A percentile compares a stretch with the other conserved stretches of the same genome.
Conservation (phyloP, 2,329 filamentous ascomycete genomes). For the Hymenoscyphus fraxineus region DNA sequence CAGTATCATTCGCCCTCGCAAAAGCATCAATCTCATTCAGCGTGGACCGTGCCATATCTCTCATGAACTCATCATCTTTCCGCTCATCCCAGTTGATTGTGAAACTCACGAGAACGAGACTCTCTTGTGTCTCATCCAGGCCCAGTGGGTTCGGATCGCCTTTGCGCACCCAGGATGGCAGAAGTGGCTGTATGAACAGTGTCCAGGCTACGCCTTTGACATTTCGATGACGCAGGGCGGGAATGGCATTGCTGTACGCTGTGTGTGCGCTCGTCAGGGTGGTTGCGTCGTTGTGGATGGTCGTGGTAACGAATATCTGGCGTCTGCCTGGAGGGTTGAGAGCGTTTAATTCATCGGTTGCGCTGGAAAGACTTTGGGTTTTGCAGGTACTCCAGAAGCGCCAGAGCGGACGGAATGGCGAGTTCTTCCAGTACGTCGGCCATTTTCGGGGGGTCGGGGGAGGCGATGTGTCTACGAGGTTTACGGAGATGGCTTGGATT, state of each 20-base stretch:
- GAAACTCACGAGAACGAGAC: constrained; percentile 5
- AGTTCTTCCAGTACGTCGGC: constrained; percentile 5
- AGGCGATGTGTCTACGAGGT: not conserved
- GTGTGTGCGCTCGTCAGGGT: constrained; percentile 32
- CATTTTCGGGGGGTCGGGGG: constrained; percentile 5
- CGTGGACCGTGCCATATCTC: not conserved
- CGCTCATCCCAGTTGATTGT: constrained; percentile 6
- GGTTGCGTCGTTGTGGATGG: constrained; percentile 35
- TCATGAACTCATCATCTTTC: constrained; percentile 9
- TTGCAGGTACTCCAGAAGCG: constrained; percentile 6
- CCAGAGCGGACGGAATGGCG: constrained; percentile 6
- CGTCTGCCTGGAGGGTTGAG: constrained; percentile 1
- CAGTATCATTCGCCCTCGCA: constrained; percentile 6
- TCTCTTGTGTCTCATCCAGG: constrained; percentile 5
- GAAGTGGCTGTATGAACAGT: constrained; percentile 3
- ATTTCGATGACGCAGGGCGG: constrained; percentile 29
- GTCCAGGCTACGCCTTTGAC: constrained; percentile 19
- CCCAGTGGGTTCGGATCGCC: not conserved
- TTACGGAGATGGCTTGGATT: constrained; percentile 8
- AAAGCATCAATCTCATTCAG: constrained; percentile 6
- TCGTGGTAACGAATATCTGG: constrained; percentile 37
- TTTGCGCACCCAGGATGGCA: constrained; percentile 3
- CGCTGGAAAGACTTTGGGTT: constrained; percentile 10
- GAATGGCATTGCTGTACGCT: constrained; percentile 32
- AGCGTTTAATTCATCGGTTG: constrained; percentile 7